phyloP scores from a whole-genome alignment of 202 grass and related monocot genomes.

The Eragrostis tef region DNA sequence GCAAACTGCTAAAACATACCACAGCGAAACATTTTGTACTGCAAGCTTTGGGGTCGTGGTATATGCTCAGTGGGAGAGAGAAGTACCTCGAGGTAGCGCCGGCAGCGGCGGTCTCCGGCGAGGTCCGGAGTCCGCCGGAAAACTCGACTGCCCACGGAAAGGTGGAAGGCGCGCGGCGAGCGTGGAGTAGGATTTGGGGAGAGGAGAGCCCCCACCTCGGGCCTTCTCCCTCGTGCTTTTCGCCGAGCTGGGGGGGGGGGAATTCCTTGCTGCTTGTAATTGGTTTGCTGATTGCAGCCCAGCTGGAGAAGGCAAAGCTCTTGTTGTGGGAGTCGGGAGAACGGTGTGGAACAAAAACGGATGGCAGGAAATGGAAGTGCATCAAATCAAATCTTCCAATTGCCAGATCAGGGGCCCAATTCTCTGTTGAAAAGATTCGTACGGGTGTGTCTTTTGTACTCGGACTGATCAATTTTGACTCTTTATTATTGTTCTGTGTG shows the following conservation, averaged over 20 bases:
- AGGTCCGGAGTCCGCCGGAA: slow-evolving; percentile 26
- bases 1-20: too few species aligned
- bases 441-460: too few species aligned
- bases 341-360: slow-evolving; percentile 38
- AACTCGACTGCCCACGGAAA: background rate
- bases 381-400: background rate
- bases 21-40: too few species aligned
- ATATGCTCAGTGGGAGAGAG: slow-evolving; percentile 16
- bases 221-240: background rate
- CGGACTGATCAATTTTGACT: too few species aligned
- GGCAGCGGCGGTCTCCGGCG: slow-evolving; percentile 18
- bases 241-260: slow-evolving; percentile 26
- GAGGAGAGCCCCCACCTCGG: background rate
- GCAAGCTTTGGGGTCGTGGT: background rate
- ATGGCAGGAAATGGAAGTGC: slow-evolving; percentile 10
- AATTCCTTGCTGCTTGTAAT: slow-evolving; percentile 14
- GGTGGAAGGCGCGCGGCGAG: background rate
- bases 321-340: too few species aligned
- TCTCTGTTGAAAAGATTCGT: too few species aligned
- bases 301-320: background rate
- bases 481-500: too few species aligned
- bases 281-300: slow-evolving; percentile 15
- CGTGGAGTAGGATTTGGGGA: background rate
- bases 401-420: background rate
- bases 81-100: background rate